These are phyloP conservation scores for Reticulascus tulasneorum DNA, from an alignment of 2,329 filamentous ascomycete species.

Conservation along the genomic window DNA sequence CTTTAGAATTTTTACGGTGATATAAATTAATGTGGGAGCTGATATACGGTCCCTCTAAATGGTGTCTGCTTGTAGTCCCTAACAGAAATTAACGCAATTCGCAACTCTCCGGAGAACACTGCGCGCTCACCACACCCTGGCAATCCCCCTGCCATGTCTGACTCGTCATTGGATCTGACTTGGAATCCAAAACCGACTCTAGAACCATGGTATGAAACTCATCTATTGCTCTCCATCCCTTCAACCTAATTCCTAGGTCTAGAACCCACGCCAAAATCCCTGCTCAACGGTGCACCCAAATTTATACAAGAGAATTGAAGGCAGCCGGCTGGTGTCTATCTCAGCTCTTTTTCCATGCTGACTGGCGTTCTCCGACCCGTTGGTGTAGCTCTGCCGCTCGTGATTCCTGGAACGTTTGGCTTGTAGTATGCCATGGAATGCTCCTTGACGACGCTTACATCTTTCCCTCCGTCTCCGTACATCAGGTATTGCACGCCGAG, in stretches of 20 bases:
- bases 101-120: slow-evolving; percentile 11
- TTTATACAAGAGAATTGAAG: too few species aligned
- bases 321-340: slow-evolving; percentile 4
- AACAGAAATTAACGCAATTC: slow-evolving; percentile 20
- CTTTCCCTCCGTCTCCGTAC: slow-evolving; percentile 53
- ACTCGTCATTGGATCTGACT: too few species aligned
- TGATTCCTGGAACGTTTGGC: slow-evolving; percentile 23
- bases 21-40: too few species aligned
- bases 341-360: slow-evolving; percentile 20
- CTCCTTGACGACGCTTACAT: slow-evolving; percentile 31
- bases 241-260: too few species aligned
- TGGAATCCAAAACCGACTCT: too few species aligned
- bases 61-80: too few species aligned
- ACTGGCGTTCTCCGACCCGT: slow-evolving; percentile 32
- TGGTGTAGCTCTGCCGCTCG: slow-evolving; percentile 32
- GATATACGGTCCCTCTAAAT: too few species aligned
- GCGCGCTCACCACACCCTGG: slow-evolving; percentile 12
- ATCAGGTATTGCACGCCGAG: slow-evolving; percentile 71
- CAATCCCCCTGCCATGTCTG: slow-evolving; percentile 8
- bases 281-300: too few species aligned
- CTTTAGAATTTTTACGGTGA: too few species aligned
- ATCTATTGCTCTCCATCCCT: too few species aligned
- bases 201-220: too few species aligned
- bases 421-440: slow-evolving; percentile 30
- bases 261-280: too few species aligned